Evolutionary conservation across 345 rosid genomes (phyloP), one percentile per base, ranked within the genome.

Genomic region (Dipteronia dyeriana): DNA sequence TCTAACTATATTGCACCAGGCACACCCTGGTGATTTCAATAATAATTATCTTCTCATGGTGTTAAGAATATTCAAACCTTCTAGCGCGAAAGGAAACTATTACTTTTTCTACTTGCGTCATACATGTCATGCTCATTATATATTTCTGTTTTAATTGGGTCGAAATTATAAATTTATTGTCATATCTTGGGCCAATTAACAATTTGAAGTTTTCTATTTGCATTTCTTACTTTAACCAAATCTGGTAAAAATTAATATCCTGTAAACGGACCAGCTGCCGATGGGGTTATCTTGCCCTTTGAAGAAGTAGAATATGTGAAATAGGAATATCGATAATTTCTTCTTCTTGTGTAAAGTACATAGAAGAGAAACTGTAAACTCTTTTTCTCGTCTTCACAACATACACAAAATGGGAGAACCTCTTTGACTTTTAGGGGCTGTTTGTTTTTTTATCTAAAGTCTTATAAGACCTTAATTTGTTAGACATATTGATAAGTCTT

Each of bases 151-250:
- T 38, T 67, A 67, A 39, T 17, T 41, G 49, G 16, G 20, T 20
- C 2, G 20, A 67, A 67, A 13, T 59, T 20, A n/a, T 20, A 67
- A 67, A 7, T 66, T 66, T 66, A 22, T 38, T 67, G 6, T n/a
- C 53, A 67, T 45, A 41, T 41, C 11, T 17, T 19, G 13, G 53
- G 70, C 2, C 4, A 6, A n/a, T 38, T 67, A 20, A 41, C 49
- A 31, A 65, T 39, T 65, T 66, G 70, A 39, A 62, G 45, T 3
- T 19, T 38, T n/a, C 9, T 66, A 5, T 22, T 1, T 39, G 39
- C 34, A 19, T 29, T 25, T 70, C n/a, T 70, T 34, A 51, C 53
- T 29, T 51, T 70, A 60, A 51, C 62, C 62, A 51, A 66, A 19
- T 17, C 39, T 53, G 1, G 22, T 4, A 1, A 70, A 53, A 29